Percentiles rank a stretch among this genome's conserved stretches.
Evolutionary conservation across 768 basidiomycete species (phyloP).

Genomic region (Psilocybe subaeruginosa): DNA sequence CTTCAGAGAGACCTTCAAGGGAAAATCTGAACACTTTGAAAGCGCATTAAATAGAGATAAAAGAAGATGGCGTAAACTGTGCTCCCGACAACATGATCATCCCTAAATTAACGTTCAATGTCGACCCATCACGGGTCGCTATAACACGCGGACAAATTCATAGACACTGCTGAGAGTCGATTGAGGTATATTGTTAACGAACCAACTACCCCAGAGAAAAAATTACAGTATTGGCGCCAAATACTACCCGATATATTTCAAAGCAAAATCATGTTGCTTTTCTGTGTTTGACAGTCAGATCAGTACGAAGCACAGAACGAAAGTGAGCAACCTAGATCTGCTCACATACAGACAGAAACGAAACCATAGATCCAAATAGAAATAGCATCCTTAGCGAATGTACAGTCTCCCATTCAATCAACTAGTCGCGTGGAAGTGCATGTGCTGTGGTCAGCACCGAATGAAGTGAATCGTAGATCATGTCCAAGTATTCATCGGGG

Average conservation of each 20-base stretch:
- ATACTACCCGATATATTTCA: background rate
- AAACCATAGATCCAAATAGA: background rate
- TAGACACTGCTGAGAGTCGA: background rate
- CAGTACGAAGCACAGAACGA: too few species aligned
- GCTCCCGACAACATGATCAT: background rate
- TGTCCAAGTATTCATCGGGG: background rate
- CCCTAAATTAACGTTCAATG: background rate
- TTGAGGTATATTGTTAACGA: background rate
- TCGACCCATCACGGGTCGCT: conserved; percentile 1
- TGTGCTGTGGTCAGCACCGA: background rate
- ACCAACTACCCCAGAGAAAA: background rate
- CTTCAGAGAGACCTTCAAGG: conserved; percentile 6
- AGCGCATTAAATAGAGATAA: background rate
- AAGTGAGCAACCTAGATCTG: too few species aligned
- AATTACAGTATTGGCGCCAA: background rate
- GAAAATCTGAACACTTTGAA: background rate
- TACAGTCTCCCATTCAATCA: background rate
- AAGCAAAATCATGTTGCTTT: background rate
- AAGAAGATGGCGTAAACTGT: background rate
- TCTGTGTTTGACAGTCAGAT: background rate
- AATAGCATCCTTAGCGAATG: background rate
- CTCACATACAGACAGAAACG: background rate
- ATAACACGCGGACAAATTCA: background rate
- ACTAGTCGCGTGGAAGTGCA: background rate
- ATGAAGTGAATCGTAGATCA: background rate